Evolutionary conservation across 116 monocot species (phyloP).

Genomic region (Zostera marina): DNA sequence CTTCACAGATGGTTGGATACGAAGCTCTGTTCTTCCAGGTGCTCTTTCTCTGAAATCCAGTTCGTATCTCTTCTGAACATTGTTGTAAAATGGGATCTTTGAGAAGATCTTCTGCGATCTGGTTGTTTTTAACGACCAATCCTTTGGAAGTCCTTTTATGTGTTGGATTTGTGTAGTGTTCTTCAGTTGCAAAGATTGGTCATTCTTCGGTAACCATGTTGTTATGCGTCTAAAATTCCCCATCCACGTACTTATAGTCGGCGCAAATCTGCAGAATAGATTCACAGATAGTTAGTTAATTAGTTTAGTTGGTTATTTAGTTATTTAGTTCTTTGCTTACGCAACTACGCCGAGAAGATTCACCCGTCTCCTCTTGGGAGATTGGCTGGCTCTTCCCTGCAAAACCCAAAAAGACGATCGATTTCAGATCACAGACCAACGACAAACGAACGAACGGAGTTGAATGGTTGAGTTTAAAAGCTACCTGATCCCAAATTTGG

Average conservation of each 20-base stretch:
- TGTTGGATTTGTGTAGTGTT: conserved; percentile 71
- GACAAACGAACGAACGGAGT: too few species aligned
- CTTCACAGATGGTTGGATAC: conserved; percentile 70
- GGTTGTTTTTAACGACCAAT: conserved; percentile 54
- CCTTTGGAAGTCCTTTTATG: conserved; percentile 41
- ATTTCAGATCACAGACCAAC: too few species aligned
- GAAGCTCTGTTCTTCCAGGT: conserved; percentile 31
- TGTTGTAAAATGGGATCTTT: conserved; percentile 62
- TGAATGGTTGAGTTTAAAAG: too few species aligned
- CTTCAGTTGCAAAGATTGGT: conserved; percentile 57
- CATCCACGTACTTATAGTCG: conserved; percentile 62
- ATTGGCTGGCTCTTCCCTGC: conserved; percentile 34
- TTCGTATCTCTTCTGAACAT: conserved; percentile 67
- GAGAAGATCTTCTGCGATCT: conserved; percentile 43
- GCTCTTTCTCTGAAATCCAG: conserved; percentile 74
- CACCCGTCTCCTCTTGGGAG: conserved; percentile 18
- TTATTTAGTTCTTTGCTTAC: too few species aligned
- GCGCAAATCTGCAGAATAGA: conserved; percentile 36
- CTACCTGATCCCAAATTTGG: conserved; percentile 93
- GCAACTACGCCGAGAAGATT: conserved; percentile 53
- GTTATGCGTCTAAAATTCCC: conserved; percentile 85
- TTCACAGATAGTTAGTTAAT: neutral
- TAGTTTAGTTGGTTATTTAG: too few species aligned
- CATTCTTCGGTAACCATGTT: conserved; percentile 70
- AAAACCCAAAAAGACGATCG: conserved; percentile 1